A percentile compares a stretch with the other conserved stretches of the same genome.
These are phyloP conservation scores for Pseudogymnoascus sp. DNA, from an alignment of 2,329 filamentous ascomycete genomes.

Conservation along the genomic window DNA sequence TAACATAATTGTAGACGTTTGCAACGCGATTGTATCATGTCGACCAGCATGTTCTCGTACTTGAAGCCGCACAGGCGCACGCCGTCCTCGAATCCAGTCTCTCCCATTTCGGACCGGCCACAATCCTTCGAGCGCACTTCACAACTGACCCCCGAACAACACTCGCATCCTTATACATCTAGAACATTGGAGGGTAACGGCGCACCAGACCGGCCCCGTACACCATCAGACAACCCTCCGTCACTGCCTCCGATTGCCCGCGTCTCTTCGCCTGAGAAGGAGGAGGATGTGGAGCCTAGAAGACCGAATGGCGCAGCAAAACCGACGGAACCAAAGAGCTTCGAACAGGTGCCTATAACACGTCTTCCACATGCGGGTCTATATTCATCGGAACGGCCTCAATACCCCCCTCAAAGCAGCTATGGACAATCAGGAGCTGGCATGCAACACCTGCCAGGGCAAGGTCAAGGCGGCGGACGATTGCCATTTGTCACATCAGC, in stretches of 20 bases:
- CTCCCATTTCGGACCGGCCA: constrained; percentile 22
- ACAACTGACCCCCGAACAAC: constrained; percentile 17
- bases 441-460: constrained; percentile 23
- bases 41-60: constrained; percentile 28
- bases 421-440: constrained; percentile 16
- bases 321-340: not conserved
- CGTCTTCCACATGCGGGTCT: not conserved
- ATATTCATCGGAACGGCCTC: not conserved
- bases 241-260: constrained; percentile 35
- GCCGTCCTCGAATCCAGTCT: constrained; percentile 25
- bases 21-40: constrained; percentile 4
- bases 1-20: not conserved
- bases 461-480: constrained; percentile 14
- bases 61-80: constrained; percentile 28
- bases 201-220: not conserved
- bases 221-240: constrained; percentile 32
- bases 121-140: constrained; percentile 23
- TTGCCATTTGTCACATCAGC: constrained; percentile 15
- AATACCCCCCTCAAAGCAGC: constrained; percentile 14
- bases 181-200: constrained; percentile 19
- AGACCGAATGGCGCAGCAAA: constrained; percentile 10
- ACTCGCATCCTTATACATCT: constrained; percentile 20
- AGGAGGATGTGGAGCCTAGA: constrained; percentile 13
- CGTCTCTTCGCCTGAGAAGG: constrained; percentile 26
- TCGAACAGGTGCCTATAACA: not conserved